Base-by-base conservation (phyloP, 441 rosid species). In the Erodium moschatum region DNA sequence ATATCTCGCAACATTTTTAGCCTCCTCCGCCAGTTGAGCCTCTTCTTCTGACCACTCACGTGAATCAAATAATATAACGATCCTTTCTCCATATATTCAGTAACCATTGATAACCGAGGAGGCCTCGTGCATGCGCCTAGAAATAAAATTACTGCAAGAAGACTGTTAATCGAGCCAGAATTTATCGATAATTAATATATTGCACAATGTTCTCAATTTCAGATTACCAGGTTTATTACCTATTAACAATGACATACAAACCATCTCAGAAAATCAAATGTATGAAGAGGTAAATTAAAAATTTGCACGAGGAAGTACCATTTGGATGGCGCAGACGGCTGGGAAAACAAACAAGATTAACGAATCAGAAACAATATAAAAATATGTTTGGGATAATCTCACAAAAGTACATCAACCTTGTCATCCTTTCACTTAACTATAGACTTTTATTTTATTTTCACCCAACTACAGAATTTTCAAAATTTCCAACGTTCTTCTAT, bases 81-180 rank as follows among this genome's bases (percentile, higher is more conserved):
- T 70, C 98, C 96, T 92, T 85, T 85, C 81, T 95, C 99, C 97
- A 95, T 92, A 81, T 92, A 95, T 75, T 95, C 98, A 6, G 98
- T 95, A 74, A 95, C 84, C 89, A 95, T 83, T 64, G 99, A 95
- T 72, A 95, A 83, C 56, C 79, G 88, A 29, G 98, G 98, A 72
- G 99, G 99, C 71, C 77, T 87, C 67, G 85, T 88, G 83, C 98
- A 95, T 66, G 98, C 98, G 75, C 99, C 99, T 84, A 92, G 81
- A 82, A 92, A 95, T 67, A 95, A 85, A 78, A 92, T 90, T 64
- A 92, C 98, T 92, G 91, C 93, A 86, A 74, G 31, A 77, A 21
- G 27, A 69, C 65, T 48, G 20, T 19, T 18, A 40, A 13, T 40
- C 4, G 38, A 44, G 4, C 75, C 52, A 24, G 50, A 54, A 44